These are phyloP conservation scores for Endotrypanum monterogeii DNA, from an alignment of 208 protist genomes.

Conservation along the genomic window DNA sequence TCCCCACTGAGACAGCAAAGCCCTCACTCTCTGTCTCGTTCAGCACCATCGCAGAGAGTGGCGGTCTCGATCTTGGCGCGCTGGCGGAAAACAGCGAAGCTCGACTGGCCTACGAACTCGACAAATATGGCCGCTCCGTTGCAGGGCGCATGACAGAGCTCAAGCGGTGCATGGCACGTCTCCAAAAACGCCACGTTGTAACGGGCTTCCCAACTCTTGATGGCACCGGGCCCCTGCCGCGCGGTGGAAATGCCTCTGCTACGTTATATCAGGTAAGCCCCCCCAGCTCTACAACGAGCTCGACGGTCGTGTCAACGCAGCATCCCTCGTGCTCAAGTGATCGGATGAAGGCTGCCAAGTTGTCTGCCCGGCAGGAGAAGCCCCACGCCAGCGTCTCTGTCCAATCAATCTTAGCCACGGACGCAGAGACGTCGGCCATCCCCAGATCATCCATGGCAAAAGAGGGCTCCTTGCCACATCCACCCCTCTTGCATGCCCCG, in stretches of 20 bases:
- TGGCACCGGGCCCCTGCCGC: not conserved
- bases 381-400: not conserved
- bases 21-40: not conserved
- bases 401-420: not conserved
- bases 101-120: conserved; percentile 66
- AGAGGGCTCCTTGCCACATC: not conserved
- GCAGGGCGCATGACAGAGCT: conserved; percentile 57
- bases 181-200: conserved; percentile 15
- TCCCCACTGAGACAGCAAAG: not conserved
- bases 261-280: conserved; percentile 4
- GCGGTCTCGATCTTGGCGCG: conserved; percentile 63
- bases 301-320: not conserved
- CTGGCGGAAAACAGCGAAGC: conserved; percentile 75
- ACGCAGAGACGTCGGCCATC: not conserved
- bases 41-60: conserved; percentile 14
- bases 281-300: conserved; percentile 3
- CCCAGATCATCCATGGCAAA: too few species aligned
- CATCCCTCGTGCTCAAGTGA: not conserved
- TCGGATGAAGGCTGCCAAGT: not conserved
- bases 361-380: not conserved
- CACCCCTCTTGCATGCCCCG: not conserved
- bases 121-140: conserved; percentile 64
- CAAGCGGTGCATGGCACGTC: conserved; percentile 39
- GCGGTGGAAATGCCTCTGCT: not conserved
- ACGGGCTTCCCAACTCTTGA: not conserved